Base-by-base conservation (phyloP, 176 grass and related monocot genomes). In the Rhynchospora tenuis region DNA sequence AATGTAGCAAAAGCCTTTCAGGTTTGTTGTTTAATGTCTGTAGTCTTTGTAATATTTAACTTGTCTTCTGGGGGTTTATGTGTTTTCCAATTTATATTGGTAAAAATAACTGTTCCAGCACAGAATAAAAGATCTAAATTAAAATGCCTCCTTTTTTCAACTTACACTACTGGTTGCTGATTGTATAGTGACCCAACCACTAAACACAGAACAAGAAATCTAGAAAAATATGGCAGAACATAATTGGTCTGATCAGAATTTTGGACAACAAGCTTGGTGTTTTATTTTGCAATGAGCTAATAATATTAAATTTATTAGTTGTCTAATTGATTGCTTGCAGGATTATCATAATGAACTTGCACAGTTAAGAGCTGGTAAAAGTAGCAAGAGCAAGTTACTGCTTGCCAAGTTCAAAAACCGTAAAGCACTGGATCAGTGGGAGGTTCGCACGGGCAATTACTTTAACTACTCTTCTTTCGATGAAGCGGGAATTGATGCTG, bases 321-420 rank as follows among this genome's bases (percentile, higher is more conserved):
- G 72, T 52, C 47, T 75, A 75, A 75, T 75, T 47, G 24, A 22
- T 81, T 84, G 59, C 44, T 80, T 89, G 79, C 88, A 98, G 96
- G 96, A 98, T 88, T 95, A 93, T 80, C 86, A 90, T 84, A 98
- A 98, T 79, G 91, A 93, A 64, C 87, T 98, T 89, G 92, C 95
- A 23, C 95, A 90, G 64, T 81, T 98, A 68, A 98, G 95, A 64
- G 95, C 95, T 79, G 92, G 95, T 85, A 98, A 98, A 89, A 98
- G 95, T 73, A 98, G 92, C 95, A 98, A 98, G 87, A 98, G 96
- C 87, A 98, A 98, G 73, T 88, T 98, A 76, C 75, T 91, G 59
- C 85, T 98, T 79, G 89, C 92, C 74, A 98, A 98, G 86, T 98
- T 98, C 51, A 98, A 95, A 93, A 91, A 89, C 82, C 70, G 87